Conservation (phyloP, 2,329 filamentous ascomycete genomes). For the Dendryphion nanum region DNA sequence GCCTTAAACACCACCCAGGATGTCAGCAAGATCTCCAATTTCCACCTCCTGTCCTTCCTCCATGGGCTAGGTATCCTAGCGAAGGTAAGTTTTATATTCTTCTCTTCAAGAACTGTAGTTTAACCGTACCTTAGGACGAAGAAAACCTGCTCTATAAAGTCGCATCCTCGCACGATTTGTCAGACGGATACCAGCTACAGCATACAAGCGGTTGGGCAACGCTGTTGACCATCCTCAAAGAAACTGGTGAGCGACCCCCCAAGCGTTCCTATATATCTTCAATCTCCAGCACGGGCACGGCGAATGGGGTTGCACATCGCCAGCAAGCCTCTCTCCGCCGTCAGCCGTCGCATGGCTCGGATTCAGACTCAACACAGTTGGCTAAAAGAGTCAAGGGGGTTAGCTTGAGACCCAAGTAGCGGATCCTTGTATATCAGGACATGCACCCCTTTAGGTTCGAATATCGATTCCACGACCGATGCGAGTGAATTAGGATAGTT, state of each 20-base stretch:
- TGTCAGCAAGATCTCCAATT: constrained; percentile 77
- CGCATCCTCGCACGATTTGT: constrained; percentile 75
- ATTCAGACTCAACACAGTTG: constrained; percentile 58
- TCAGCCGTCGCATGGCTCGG: constrained; percentile 37
- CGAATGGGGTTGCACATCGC: constrained; percentile 38
- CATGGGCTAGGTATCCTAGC: constrained; percentile 76
- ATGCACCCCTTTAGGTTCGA: neutral
- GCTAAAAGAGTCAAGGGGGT: constrained; percentile 65
- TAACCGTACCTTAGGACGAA: constrained; percentile 67
- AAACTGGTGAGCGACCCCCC: constrained; percentile 93
- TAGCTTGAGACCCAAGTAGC: constrained; percentile 47
- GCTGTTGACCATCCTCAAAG: constrained; percentile 86
- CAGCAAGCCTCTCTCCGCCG: constrained; percentile 15
- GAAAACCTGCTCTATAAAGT: constrained; percentile 81
- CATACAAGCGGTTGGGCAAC: constrained; percentile 92
- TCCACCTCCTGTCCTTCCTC: constrained; percentile 89
- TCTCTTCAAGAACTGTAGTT: constrained; percentile 4
- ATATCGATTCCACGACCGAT: no score
- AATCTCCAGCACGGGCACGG: constrained; percentile 22
- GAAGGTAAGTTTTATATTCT: constrained; percentile 59
- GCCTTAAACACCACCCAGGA: constrained; percentile 61
- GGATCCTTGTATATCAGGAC: neutral
- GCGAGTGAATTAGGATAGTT: no score
- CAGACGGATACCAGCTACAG: constrained; percentile 78
- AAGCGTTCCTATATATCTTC: constrained; percentile 56